phyloP scores from a whole-genome alignment of 441 rosid species.

The Dalechampia spathulata region DNA sequence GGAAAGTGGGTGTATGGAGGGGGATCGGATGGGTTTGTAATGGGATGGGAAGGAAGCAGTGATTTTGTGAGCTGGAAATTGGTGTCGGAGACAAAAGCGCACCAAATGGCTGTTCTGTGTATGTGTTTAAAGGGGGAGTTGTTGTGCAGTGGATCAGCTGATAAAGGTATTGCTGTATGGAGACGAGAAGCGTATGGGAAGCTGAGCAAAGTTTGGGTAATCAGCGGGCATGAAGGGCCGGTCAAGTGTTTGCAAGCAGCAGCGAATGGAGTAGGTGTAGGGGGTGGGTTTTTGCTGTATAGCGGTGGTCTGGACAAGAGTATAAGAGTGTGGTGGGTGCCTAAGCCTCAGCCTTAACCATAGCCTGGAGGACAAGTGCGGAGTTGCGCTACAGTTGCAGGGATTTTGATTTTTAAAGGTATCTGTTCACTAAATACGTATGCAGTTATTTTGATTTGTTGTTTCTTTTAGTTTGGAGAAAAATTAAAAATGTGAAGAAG shows the following conservation, averaged over 20 bases:
- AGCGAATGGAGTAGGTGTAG: slow-evolving; percentile 54
- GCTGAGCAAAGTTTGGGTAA: slow-evolving; percentile 41
- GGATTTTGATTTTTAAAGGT: no score
- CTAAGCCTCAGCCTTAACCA: no score
- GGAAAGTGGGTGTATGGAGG: slow-evolving; percentile 87
- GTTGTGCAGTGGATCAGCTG: slow-evolving; percentile 77
- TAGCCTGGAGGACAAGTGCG: no score
- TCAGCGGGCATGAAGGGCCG: slow-evolving; percentile 81
- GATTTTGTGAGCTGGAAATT: slow-evolving; percentile 49
- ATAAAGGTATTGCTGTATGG: slow-evolving; percentile 80
- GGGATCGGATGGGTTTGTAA: slow-evolving; percentile 77
- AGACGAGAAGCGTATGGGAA: slow-evolving; percentile 52
- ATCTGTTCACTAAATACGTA: no score
- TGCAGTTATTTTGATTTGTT: no score
- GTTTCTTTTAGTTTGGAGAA: no score
- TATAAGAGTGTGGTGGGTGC: slow-evolving; percentile 92
- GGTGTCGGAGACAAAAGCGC: slow-evolving; percentile 60
- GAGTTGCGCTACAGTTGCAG: no score
- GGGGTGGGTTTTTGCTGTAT: slow-evolving; percentile 78
- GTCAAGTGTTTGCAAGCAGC: slow-evolving; percentile 87
- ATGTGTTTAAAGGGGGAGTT: slow-evolving; percentile 58
- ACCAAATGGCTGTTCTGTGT: slow-evolving; percentile 69
- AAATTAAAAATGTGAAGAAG: no score
- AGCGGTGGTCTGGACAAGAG: slow-evolving; percentile 86
- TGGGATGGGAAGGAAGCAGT: slow-evolving; percentile 69